Conservation (phyloP, 345 rosid species). For the Populus simonii region DNA sequence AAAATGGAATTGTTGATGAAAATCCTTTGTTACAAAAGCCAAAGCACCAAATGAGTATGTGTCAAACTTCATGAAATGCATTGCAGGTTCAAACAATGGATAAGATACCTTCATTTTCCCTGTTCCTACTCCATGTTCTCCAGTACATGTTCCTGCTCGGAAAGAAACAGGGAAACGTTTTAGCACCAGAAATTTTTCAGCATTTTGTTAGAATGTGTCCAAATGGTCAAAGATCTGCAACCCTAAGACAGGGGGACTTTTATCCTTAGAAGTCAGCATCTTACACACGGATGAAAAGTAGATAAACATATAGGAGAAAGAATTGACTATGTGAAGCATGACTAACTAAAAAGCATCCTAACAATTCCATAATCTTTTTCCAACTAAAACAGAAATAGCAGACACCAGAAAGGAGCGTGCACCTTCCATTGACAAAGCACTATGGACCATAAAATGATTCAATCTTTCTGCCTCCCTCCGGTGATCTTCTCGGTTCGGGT, state of each 20-base stretch:
- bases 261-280: neutral
- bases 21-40: neutral
- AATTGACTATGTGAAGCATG: neutral
- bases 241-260: neutral
- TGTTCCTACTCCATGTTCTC: constrained; percentile 95
- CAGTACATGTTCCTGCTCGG: constrained; percentile 84
- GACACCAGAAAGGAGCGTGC: neutral
- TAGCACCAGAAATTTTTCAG: constrained; percentile 3
- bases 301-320: neutral
- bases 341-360: neutral
- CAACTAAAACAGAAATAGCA: neutral
- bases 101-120: constrained; percentile 82
- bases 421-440: constrained; percentile 86
- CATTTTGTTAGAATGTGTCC: neutral
- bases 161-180: constrained; percentile 9
- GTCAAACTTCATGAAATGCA: neutral
- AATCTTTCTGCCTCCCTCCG: constrained; percentile 71
- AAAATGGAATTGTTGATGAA: neutral
- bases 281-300: neutral
- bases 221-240: neutral
- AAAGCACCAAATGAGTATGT: neutral
- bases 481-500: constrained; percentile 64
- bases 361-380: neutral
- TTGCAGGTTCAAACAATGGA: neutral
- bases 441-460: constrained; percentile 70